A percentile compares a stretch with the other conserved stretches of the same genome.
Evolutionary conservation across 768 basidiomycete genomes (phyloP).

Genomic region (Pulveroboletus sp.): DNA sequence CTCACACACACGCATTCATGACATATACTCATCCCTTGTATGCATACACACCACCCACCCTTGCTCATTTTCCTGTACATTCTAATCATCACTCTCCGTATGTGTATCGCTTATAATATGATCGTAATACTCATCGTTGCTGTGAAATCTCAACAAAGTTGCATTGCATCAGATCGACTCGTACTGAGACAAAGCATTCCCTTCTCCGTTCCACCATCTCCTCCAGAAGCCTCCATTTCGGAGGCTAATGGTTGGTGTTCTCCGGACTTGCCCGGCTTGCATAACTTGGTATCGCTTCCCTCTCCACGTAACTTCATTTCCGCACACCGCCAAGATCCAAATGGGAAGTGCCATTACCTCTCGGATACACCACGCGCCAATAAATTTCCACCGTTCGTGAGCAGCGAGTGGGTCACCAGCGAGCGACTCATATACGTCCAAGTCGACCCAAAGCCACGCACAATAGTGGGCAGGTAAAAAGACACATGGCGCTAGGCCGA

Average conservation of each 20-base stretch:
- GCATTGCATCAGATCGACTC: conserved; percentile 20
- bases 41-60: conserved; percentile 28
- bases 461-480: conserved; percentile 58
- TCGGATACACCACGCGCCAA: conserved; percentile 73
- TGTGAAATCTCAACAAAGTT: conserved; percentile 25
- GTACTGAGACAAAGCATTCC: conserved; percentile 13
- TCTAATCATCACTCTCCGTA: conserved; percentile 30
- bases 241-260: conserved; percentile 20
- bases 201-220: conserved; percentile 18
- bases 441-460: conserved; percentile 73
- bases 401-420: conserved; percentile 58
- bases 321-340: conserved; percentile 77
- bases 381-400: conserved; percentile 51
- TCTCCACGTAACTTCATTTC: conserved; percentile 84
- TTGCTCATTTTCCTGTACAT: conserved; percentile 33
- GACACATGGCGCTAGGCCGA: conserved; percentile 48
- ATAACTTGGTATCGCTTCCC: conserved; percentile 73
- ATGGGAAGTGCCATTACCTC: conserved; percentile 87
- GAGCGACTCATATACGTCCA: conserved; percentile 77
- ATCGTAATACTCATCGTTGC: conserved; percentile 27
- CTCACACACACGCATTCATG: conserved; percentile 21
- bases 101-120: conserved; percentile 33
- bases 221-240: conserved; percentile 24
- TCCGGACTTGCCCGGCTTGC: conserved; percentile 64
- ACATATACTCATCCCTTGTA: conserved; percentile 27